Base-by-base conservation (phyloP, 2,329 filamentous ascomycete genomes). In the Fusarium secorum region DNA sequence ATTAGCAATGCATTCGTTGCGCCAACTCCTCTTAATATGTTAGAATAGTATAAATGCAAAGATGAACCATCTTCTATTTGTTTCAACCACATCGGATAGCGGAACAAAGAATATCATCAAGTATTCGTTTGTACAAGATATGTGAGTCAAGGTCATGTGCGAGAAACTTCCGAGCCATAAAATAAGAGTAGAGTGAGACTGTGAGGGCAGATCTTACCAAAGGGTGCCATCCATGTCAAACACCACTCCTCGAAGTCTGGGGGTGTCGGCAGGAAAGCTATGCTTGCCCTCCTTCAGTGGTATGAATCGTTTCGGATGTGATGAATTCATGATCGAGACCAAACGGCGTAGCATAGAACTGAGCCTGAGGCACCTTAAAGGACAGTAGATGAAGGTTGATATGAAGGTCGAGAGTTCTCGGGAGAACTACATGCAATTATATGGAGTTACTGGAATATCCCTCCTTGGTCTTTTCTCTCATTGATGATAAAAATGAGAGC, bases 181-280 rank as follows among this genome's bases (percentile, higher is more conserved):
- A 52, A 52, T 24, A 39, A 26, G 48, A 52, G 30, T 9, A 38
- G 48, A 51, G 18, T 28, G 44, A 28, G 42, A 45, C 42, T 45
- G 42, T 15, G 14, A 52, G 58, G 60, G 36, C 42, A 52, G 46
- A 24, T 85, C 90, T 83, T 82, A 97, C 95, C 92, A 98, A 66
- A 98, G 82, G 28, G 95, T 99, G 7, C 95, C 95, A 80, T 99
- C 95, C 70, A 99, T 93, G 82, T 99, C 95, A 81, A 98, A 98
- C 18, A 98, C 86, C 4, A 91, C 82, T 7, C 90, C 90, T 66
- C 84, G 84, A 32, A 92, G 80, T 61, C 78, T 82, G 4, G 86
- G 86, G 26, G 80, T 77, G 13, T 77, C 77, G 28, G 76, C 72
- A 6, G 78, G 74, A 9, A 80, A 70, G 15, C 66, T 68, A 53